Evolutionary conservation across 140 eudicot genomes (phyloP), one percentile per base, ranked within the genome.

Genomic region (Anethum foeniculum): DNA sequence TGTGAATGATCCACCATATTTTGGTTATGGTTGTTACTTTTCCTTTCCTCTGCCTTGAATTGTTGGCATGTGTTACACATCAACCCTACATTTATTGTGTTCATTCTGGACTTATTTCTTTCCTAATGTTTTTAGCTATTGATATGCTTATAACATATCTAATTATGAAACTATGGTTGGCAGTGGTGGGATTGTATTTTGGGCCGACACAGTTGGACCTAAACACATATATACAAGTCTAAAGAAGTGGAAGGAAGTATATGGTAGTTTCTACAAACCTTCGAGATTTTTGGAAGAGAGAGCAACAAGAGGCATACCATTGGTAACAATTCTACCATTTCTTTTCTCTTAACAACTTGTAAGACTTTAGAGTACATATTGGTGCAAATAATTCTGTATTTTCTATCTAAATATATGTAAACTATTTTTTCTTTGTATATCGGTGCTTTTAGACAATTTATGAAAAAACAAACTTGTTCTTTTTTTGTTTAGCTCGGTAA

Each of bases 131-230:
- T 34, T 14, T 48, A 18, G 30, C 11, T 76, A 25, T 8, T 46
- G 21, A 48, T 49, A 75, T 41, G 25, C 30, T 48, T 48, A 3
- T 34, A 14, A 27, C 18, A 75, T 11, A 75, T 41, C 25, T 76
- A 10, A 76, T 15, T 32, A 18, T 71, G 12, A 77, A 77, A 1
- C 3, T 56, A 19, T 34, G 68, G 77, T 77, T 85, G 75, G 85
- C 89, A 94, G 98, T 79, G 98, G 98, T 79, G 98, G 98, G 58
- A 83, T 94, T 81, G 86, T 94, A 71, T 94, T 81, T 81, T 94
- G 98, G 97, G 97, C 90, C 68, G 98, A 94, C 82, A 82, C 88
- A 14, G 92, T 94, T 87, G 98, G 98, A 48, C 88, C 94, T 32
- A 81, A 86, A 77, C 96, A 83, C 69, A 85, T 92, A 78, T 92